Evolutionary conservation across 2,329 filamentous ascomycete species (phyloP).

Genomic region (Aspergillus ibericus): DNA sequence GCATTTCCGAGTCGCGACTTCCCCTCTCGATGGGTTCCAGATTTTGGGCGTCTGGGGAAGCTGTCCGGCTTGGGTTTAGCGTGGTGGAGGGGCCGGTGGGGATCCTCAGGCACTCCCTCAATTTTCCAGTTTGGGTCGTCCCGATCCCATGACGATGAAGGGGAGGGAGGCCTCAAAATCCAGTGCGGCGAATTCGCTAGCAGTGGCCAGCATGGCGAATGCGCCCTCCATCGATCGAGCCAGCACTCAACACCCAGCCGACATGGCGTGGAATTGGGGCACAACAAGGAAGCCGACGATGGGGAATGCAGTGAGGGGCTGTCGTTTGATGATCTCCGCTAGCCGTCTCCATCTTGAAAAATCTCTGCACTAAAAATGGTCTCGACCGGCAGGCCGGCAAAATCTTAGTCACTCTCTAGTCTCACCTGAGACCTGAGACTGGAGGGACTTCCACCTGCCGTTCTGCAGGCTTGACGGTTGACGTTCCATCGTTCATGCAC

Average conservation of each 20-base stretch:
- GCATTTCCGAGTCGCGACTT: background rate
- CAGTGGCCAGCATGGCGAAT: background rate
- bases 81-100: background rate
- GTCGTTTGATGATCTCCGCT: constrained; percentile 2
- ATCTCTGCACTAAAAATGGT: background rate
- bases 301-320: background rate
- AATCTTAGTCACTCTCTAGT: background rate
- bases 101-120: background rate
- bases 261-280: background rate
- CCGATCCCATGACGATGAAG: background rate
- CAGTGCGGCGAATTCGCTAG: background rate
- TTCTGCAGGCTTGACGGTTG: background rate
- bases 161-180: background rate
- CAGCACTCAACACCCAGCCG: too few species aligned
- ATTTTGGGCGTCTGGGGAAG: constrained; percentile 10
- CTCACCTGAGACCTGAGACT: too few species aligned
- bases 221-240: background rate
- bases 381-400: background rate
- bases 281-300: background rate
- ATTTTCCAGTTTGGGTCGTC: background rate
- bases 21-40: background rate
- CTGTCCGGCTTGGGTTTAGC: constrained; percentile 6
- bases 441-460: too few species aligned
- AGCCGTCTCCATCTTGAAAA: background rate
- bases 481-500: background rate